These are phyloP conservation scores for Quercus rubra DNA, from an alignment of 306 rosid genomes.

Conservation along the genomic window DNA sequence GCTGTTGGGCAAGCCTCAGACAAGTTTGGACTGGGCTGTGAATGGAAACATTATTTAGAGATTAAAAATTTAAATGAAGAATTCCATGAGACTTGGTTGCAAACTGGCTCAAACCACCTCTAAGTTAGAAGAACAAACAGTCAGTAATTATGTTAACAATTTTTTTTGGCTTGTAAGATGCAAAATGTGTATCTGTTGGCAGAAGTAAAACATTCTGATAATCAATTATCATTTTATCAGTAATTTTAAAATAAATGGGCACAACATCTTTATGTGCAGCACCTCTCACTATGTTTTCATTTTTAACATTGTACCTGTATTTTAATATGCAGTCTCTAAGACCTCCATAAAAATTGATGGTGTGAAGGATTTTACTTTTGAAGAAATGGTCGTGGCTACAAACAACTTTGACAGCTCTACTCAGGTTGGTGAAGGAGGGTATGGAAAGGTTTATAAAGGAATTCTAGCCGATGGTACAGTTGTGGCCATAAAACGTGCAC, in stretches of 20 bases:
- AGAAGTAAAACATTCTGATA: too few species aligned
- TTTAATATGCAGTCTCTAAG: constrained; percentile 48
- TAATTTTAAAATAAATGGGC: not conserved
- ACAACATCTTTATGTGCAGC: not conserved
- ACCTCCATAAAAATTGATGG: constrained; percentile 63
- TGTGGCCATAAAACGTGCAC: constrained; percentile 87
- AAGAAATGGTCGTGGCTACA: constrained; percentile 62
- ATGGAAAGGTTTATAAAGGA: constrained; percentile 80
- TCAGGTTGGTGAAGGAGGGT: constrained; percentile 77
- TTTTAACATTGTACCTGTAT: constrained; percentile 15
- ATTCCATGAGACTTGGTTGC: not conserved
- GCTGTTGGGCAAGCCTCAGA: not conserved
- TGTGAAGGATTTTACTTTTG: constrained; percentile 53
- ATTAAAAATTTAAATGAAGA: not conserved
- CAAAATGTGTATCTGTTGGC: too few species aligned
- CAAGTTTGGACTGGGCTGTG: not conserved
- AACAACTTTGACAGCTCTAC: constrained; percentile 54
- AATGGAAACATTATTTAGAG: not conserved
- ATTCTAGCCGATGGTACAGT: constrained; percentile 49
- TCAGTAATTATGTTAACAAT: too few species aligned
- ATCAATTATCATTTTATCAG: not conserved
- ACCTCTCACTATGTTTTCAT: not conserved
- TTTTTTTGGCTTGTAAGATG: too few species aligned
- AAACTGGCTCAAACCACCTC: not conserved
- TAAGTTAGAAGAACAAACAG: too few species aligned